These are phyloP conservation scores for Dactylellina parvicollis DNA, from an alignment of 2,329 filamentous ascomycete genomes.

Conservation along the genomic window DNA sequence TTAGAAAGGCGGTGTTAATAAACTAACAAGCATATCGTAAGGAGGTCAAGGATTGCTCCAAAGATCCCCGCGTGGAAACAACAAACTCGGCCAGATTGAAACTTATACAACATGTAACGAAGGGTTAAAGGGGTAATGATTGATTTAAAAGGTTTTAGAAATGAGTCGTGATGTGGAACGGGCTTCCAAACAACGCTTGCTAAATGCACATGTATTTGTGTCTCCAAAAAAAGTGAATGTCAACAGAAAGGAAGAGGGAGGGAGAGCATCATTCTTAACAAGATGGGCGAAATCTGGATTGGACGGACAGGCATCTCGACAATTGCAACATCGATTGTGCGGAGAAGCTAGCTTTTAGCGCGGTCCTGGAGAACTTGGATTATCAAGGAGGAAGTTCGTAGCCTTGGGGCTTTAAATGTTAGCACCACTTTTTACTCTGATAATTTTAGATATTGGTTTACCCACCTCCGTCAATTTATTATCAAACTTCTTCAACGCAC, in stretches of 20 bases:
- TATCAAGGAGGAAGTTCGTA: slow-evolving; percentile 51
- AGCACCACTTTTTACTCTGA: neutral
- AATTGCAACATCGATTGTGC: slow-evolving; percentile 19
- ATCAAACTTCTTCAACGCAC: slow-evolving; percentile 90
- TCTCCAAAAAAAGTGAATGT: slow-evolving; percentile 28
- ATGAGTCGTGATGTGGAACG: slow-evolving; percentile 23
- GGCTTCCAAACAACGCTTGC: slow-evolving; percentile 49
- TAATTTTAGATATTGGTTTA: slow-evolving; percentile 50
- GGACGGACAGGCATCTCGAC: neutral
- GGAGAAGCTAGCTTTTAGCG: slow-evolving; percentile 5
- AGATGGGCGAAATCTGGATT: neutral
- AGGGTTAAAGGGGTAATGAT: neutral
- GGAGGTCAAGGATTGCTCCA: slow-evolving; percentile 8
- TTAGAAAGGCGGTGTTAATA: slow-evolving; percentile 4
- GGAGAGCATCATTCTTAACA: slow-evolving; percentile 27
- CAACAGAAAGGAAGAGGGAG: slow-evolving; percentile 14
- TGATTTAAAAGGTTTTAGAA: slow-evolving; percentile 12
- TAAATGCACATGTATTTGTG: slow-evolving; percentile 47
- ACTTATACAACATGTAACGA: slow-evolving; percentile 20
- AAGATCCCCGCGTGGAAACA: slow-evolving; percentile 16
- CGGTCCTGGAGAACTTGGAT: slow-evolving; percentile 44
- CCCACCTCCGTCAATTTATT: slow-evolving; percentile 94
- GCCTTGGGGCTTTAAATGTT: slow-evolving; percentile 37
- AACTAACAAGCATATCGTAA: slow-evolving; percentile 12
- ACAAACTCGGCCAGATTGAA: slow-evolving; percentile 8